phyloP scores from a whole-genome alignment of 805 yeast genomes.

The Starmerella apicola region DNA sequence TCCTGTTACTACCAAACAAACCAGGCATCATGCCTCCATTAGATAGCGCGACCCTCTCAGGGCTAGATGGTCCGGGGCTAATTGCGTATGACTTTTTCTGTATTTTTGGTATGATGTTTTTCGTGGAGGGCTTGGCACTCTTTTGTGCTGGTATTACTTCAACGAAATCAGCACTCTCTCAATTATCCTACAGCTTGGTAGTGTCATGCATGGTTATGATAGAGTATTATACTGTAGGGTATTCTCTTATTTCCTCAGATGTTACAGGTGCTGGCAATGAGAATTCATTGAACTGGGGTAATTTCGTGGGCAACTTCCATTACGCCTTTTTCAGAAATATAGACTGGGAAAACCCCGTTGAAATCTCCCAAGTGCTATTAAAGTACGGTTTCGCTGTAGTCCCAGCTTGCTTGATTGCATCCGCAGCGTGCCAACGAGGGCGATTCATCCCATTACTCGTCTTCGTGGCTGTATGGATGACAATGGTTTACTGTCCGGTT shows the following conservation, averaged over 20 bases:
- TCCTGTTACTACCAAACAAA: too few relatives aligned
- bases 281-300: slow-evolving; percentile 11
- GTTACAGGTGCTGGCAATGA: slow-evolving; percentile 20
- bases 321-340: slow-evolving; percentile 41
- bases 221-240: slow-evolving; percentile 64
- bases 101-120: slow-evolving; percentile 13
- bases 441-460: slow-evolving; percentile 59
- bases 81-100: slow-evolving; percentile 19
- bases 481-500: slow-evolving; percentile 59
- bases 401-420: slow-evolving; percentile 55
- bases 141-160: slow-evolving; percentile 57
- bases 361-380: slow-evolving; percentile 37
- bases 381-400: slow-evolving; percentile 53
- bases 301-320: slow-evolving; percentile 43
- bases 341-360: slow-evolving; percentile 22
- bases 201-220: slow-evolving; percentile 46
- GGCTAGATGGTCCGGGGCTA: slow-evolving; percentile 6
- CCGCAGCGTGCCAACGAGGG: slow-evolving; percentile 64
- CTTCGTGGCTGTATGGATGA: slow-evolving; percentile 54
- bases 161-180: slow-evolving; percentile 52
- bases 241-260: slow-evolving; percentile 41
- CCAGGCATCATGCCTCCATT: too few relatives aligned
- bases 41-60: too few relatives aligned
- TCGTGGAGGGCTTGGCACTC: slow-evolving; percentile 32
- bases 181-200: slow-evolving; percentile 52